Evolutionary conservation across 345 rosid species (phyloP), one percentile per base, ranked within the genome.

Genomic region (Isatis tinctoria): DNA sequence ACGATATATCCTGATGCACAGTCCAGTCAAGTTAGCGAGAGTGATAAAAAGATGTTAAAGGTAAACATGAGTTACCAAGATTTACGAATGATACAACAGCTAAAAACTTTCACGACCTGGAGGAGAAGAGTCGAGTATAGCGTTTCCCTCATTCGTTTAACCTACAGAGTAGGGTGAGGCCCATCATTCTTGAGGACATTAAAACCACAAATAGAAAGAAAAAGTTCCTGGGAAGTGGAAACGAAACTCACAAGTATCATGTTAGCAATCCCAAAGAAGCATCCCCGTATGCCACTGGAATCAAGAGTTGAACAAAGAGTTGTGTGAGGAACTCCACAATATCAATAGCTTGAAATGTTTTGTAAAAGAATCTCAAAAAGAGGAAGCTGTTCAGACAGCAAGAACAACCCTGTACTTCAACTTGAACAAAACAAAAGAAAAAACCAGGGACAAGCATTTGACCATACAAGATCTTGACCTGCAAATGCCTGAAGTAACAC

Each of bases 61-160:
- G 24, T 40, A 80, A 60, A 62, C 45, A 78, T 63, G 28, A 16
- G 71, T 22, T 20, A 64, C 22, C 44, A 68, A 71, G 52, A 28
- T 61, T 36, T 30, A 41, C 53, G 18, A 41, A 60, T 39, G 8
- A 54, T 41, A 52, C 24, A 16, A 64, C 33, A 60, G 67, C 52
- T 39, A 51, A 30, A 75, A 53, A 61, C 43, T 67, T 69, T 74
- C 48, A 65, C 48, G 63, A 91, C 99, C 99, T 95, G 97, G 60
- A 83, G 74, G 72, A 91, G 97, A 81, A 95, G 97, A 76, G 97
- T 82, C 49, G 94, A 84, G 77, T 91, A 95, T 16, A 95, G 74
- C 10, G 95, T 84, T 82, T 91, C 97, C 82, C 99, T 90, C 99
- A 95, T 91, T 70, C 93, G 84, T 83, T 87, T 95, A 72, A 95